Evolutionary conservation across 495 filamentous ascomycete species (phyloP).

Genomic region (Cudoniella acicularis): DNA sequence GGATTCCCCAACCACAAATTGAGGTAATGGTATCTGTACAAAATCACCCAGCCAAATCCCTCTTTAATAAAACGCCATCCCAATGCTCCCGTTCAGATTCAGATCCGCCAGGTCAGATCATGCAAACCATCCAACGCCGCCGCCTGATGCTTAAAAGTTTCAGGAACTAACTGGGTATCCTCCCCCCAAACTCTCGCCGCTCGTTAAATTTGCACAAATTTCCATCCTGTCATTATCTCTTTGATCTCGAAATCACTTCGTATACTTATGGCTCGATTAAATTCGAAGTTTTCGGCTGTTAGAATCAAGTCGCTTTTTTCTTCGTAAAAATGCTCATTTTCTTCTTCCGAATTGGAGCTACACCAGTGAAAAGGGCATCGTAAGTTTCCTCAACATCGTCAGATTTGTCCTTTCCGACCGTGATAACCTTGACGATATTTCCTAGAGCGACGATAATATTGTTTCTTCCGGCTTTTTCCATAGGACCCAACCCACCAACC

Average conservation of each 20-base stretch:
- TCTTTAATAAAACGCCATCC: background rate
- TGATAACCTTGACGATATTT: conserved; percentile 63
- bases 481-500: conserved; percentile 56
- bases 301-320: background rate
- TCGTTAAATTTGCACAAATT: too few species aligned
- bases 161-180: background rate
- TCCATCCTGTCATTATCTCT: too few species aligned
- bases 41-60: background rate
- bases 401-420: conserved; percentile 58
- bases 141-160: background rate
- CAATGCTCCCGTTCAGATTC: background rate
- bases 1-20: background rate
- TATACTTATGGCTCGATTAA: background rate
- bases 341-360: conserved; percentile 11
- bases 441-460: conserved; percentile 64
- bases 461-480: conserved; percentile 50
- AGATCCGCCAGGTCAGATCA: too few species aligned
- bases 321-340: background rate
- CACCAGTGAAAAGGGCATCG: conserved; percentile 16
- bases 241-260: background rate
- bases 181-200: too few species aligned
- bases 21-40: background rate
- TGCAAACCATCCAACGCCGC: background rate
- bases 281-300: too few species aligned
- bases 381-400: conserved; percentile 19